Evolutionary conservation across 495 filamentous ascomycete species (phyloP), one percentile per base, ranked within the genome.

Genomic region (Astrocystis sublimbata): DNA sequence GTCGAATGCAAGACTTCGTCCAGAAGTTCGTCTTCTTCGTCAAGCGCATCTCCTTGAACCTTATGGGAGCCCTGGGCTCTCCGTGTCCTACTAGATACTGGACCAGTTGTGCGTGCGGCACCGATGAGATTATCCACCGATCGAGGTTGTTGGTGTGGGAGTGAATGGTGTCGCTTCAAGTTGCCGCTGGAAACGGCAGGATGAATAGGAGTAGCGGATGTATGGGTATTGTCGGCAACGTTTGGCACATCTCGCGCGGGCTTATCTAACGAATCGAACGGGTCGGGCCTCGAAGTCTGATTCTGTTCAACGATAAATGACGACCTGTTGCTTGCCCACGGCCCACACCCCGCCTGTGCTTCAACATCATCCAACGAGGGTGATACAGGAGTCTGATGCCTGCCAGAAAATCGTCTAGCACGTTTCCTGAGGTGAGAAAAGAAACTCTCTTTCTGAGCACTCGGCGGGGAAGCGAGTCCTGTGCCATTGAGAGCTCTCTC

Each of bases 371-470:
- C 93, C 47, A 83, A 80, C 19, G 81, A 84, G 9, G 91, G 85
- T 30, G 90, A 89, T 55, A 87, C 82, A 19, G 88, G 86, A 26
- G 85, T 83, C 73, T 93, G 91, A 68, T 93, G 90, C 24, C 92
- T 87, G 35, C 94, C 96, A 33, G 96, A 99, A 26, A 99, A 85
- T 65, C 96, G 83, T 63, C 96, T 86, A 7, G 96, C 96, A 24
- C 92, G 87, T 75, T 99, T 99, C 41, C 96, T 86, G 6, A 99
- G 83, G 67, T 99, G 96, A 7, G 96, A 97, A 75, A 98, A 98
- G 78, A 97, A 98, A 73, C 93, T 89, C 71, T 98, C 94, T 68
- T 93, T 93, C 35, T 90, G 89, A 15, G 79, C 89, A 60, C 82
- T 84, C 7, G 76, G 85, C 26, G 85, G 89, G 61, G 85, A 89